These are phyloP conservation scores for Gastrolobium villosum DNA, from an alignment of 306 rosid species.

Conservation along the genomic window DNA sequence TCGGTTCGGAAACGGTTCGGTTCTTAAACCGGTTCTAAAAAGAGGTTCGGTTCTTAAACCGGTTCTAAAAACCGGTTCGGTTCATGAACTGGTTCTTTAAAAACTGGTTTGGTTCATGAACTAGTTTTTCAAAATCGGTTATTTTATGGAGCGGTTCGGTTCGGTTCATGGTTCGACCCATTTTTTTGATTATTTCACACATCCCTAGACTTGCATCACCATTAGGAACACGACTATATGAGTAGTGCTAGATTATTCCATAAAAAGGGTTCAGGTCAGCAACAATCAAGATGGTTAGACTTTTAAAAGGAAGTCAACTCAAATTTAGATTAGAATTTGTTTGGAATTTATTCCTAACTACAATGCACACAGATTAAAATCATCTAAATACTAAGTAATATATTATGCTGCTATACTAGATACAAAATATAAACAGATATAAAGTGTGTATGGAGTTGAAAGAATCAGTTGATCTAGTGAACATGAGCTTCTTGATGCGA, in stretches of 20 bases:
- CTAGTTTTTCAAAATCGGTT: too few species aligned
- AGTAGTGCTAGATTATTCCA: not conserved
- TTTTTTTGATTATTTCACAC: too few species aligned
- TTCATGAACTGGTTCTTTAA: too few species aligned
- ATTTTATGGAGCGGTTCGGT: too few species aligned
- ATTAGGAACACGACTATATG: not conserved
- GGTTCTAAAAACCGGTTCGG: too few species aligned
- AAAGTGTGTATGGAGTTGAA: slow-evolving; percentile 28
- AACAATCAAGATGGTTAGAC: slow-evolving; percentile 14
- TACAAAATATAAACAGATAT: slow-evolving; percentile 34
- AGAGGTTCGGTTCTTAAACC: too few species aligned
- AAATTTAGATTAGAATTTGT: not conserved
- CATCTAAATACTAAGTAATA: slow-evolving; percentile 23
- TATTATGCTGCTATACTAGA: slow-evolving; percentile 14
- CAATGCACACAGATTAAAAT: slow-evolving; percentile 10
- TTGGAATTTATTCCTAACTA: slow-evolving; percentile 6
- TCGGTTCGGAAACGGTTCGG: too few species aligned
- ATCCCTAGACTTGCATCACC: too few species aligned
- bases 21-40: too few species aligned
- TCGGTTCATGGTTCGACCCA: too few species aligned
- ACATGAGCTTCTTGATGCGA: slow-evolving; percentile 35
- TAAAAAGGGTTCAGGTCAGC: not conserved
- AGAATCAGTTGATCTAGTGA: slow-evolving; percentile 43
- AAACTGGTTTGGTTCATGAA: too few species aligned
- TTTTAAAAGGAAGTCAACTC: slow-evolving; percentile 6